These are phyloP conservation scores for Trypanosoma lewisi DNA, from an alignment of 208 protist species.

Conservation along the genomic window DNA sequence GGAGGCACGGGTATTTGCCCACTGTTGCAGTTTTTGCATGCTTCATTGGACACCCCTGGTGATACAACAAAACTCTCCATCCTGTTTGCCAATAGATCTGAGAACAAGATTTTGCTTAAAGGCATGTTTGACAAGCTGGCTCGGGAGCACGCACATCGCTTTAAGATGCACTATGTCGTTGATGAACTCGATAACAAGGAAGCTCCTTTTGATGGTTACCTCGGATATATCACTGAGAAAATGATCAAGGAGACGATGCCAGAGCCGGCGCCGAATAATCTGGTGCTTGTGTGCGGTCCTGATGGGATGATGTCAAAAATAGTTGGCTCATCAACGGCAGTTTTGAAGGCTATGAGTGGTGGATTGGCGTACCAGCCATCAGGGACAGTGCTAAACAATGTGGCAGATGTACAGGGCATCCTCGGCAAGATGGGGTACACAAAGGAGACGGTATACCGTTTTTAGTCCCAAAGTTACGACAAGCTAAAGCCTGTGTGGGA, in stretches of 20 bases:
- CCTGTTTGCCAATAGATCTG: slow-evolving; percentile 89
- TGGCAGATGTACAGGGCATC: slow-evolving; percentile 69
- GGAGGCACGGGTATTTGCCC: slow-evolving; percentile 92
- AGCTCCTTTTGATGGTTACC: slow-evolving; percentile 74
- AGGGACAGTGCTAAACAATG: slow-evolving; percentile 73
- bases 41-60: slow-evolving; percentile 70
- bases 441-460: slow-evolving; percentile 86
- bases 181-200: slow-evolving; percentile 72
- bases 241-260: slow-evolving; percentile 81
- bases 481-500: not conserved
- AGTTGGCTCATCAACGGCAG: slow-evolving; percentile 46
- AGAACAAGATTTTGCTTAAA: slow-evolving; percentile 92
- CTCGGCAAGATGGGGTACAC: slow-evolving; percentile 70
- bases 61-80: slow-evolving; percentile 85
- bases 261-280: slow-evolving; percentile 54
- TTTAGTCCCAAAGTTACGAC: slow-evolving; percentile 32
- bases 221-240: slow-evolving; percentile 70
- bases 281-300: slow-evolving; percentile 87
- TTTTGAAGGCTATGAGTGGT: slow-evolving; percentile 70
- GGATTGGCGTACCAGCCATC: slow-evolving; percentile 77
- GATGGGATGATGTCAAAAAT: slow-evolving; percentile 84
- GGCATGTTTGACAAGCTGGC: slow-evolving; percentile 80
- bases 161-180: slow-evolving; percentile 88
- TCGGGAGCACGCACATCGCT: slow-evolving; percentile 52
- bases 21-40: slow-evolving; percentile 89